Evolutionary conservation across 2,329 filamentous ascomycete genomes (phyloP).

Genomic region (Eutypella sp.): DNA sequence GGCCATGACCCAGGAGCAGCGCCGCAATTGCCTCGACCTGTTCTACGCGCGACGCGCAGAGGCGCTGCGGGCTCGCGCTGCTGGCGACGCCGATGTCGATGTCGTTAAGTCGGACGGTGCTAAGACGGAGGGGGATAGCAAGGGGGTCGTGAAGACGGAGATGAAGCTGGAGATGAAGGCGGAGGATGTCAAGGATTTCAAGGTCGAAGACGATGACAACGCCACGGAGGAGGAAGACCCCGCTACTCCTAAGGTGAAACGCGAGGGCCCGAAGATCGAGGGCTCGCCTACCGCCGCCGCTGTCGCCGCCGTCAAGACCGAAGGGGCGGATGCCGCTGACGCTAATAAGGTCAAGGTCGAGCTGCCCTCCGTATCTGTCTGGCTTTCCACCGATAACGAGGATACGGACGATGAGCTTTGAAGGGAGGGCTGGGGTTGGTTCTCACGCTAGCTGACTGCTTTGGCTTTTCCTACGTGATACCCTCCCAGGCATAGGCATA

Average conservation of each 20-base stretch:
- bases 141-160: not conserved
- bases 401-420: constrained; percentile 25
- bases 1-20: constrained; percentile 78
- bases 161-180: not conserved
- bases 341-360: constrained; percentile 7
- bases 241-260: constrained; percentile 6
- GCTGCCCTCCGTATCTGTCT: constrained; percentile 13
- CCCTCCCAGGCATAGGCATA: no score
- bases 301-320: no score
- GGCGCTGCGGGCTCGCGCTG: constrained; percentile 32
- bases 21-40: constrained; percentile 69
- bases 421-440: no score
- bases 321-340: no score
- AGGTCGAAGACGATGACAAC: constrained; percentile 4
- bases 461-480: no score
- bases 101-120: constrained; percentile 4
- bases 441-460: no score
- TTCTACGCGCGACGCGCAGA: constrained; percentile 71
- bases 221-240: constrained; percentile 3
- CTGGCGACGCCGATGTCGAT: constrained; percentile 1
- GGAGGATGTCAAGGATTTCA: not conserved
- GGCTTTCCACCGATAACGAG: constrained; percentile 22
- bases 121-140: not conserved
- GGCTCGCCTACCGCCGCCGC: no score
- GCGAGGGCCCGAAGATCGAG: no score